Evolutionary conservation across 2,329 filamentous ascomycete genomes (phyloP), one percentile per base, ranked within the genome.

Genomic region (Eutypella sp.): DNA sequence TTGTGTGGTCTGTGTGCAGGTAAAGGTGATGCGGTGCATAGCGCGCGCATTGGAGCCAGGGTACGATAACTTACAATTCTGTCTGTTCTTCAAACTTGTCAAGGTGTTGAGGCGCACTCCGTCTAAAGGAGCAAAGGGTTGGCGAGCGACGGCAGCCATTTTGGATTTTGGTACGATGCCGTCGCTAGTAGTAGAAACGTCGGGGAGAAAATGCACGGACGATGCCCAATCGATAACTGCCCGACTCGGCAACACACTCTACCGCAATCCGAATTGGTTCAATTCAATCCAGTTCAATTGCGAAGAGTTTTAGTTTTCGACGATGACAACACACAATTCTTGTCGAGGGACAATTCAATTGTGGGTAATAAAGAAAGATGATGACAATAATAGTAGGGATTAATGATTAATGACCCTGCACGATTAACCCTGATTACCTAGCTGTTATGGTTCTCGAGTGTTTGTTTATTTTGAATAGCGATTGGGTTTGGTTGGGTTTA

Each of bases 121-220:
- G 62, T 87, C 81, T 45, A 91, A 74, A 41, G 84, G 84, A 62
- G 82, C 87, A 65, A 91, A 90, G 5, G 87, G 87, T 68, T 89
- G 85, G 60, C 87, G 81, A 51, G 74, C 69, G 50, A 76, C 57
- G 55, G 76, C 66, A 62, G 78, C 75, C 78, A 82, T 82, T 58
- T 59, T 61, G 61, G 46, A 52, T 44, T n/a, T 41, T 53, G 48
- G 45, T 42, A 27, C 40, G 47, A 44, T 40, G 38, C 43, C 46
- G 47, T 41, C 40, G 39, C 40, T 37, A 50, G 41, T 46, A 41
- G 45, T 23, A 41, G 7, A 7, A 42, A 45, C n/a, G n/a, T n/a
- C n/a, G 41, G 46, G 42, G 44, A 23, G 38, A 5, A 10, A 42
- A 45, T 47, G 31, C 20, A 39, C 42, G 48, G 48, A 38, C n/a